A percentile compares a stretch with the other conserved stretches of the same genome.
Conservation (phyloP, 257 asterid genomes). For the Jacaranda mimosifolia region DNA sequence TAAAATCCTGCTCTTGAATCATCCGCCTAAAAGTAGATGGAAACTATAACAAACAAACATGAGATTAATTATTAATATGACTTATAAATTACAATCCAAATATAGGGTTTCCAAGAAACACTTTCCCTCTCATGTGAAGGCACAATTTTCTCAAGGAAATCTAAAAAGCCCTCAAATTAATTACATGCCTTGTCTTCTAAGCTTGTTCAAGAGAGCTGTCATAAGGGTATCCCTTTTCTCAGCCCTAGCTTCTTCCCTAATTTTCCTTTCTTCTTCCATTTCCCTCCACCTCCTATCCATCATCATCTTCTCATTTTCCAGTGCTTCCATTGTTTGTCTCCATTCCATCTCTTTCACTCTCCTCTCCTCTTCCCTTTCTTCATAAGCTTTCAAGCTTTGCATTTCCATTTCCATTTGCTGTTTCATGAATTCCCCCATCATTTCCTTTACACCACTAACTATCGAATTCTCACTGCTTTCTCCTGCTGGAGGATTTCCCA, state of each 20-base stretch:
- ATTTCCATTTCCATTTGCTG: slow-evolving; percentile 83
- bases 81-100: too few relatives aligned
- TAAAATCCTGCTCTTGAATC: too few relatives aligned
- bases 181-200: slow-evolving; percentile 70
- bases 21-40: too few relatives aligned
- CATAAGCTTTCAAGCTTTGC: slow-evolving; percentile 76
- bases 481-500: neutral
- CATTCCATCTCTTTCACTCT: slow-evolving; percentile 81
- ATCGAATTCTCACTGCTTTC: neutral
- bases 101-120: too few relatives aligned
- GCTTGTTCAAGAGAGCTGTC: slow-evolving; percentile 78
- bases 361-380: slow-evolving; percentile 81
- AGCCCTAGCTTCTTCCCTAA: slow-evolving; percentile 88
- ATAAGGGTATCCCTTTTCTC: slow-evolving; percentile 93
- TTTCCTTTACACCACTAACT: slow-evolving; percentile 58
- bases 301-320: slow-evolving; percentile 90
- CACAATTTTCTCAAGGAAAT: neutral
- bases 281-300: slow-evolving; percentile 93
- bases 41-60: too few relatives aligned
- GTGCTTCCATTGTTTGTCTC: slow-evolving; percentile 87
- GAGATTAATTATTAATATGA: too few relatives aligned
- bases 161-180: neutral
- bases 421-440: slow-evolving; percentile 87
- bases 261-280: slow-evolving; percentile 84
- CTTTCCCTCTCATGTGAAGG: neutral